Percentiles rank a stretch among this genome's conserved stretches.
Conservation (phyloP, 305 asterid species). For the Solanum chacoense region DNA sequence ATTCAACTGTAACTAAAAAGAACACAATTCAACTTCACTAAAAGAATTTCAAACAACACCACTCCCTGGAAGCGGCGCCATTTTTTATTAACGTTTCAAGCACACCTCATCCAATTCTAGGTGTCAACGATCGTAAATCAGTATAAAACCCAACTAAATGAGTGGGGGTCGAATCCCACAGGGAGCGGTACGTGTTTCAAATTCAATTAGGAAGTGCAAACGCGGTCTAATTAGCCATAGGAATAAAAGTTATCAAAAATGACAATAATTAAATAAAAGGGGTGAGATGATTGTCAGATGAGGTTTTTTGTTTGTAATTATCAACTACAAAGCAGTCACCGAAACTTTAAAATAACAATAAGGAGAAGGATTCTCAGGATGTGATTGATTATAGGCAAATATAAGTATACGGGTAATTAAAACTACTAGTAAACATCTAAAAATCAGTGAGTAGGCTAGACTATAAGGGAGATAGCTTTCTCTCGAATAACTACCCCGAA, state of each 20-base stretch:
- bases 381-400: background rate
- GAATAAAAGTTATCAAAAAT: no score
- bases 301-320: no score
- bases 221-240: background rate
- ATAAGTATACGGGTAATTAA: background rate
- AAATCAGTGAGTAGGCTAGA: background rate
- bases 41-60: background rate
- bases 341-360: background rate
- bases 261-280: background rate
- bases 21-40: no score
- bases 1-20: background rate
- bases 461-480: background rate
- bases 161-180: background rate
- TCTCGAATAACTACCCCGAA: background rate
- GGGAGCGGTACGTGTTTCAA: background rate
- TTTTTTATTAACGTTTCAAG: no score
- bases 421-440: background rate
- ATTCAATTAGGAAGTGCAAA: no score
- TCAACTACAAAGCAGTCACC: background rate
- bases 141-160: background rate
- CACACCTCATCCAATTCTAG: background rate
- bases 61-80: background rate
- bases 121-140: background rate
- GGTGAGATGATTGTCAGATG: background rate
- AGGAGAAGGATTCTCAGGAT: background rate